Evolutionary conservation across 257 asterid species (phyloP).

Genomic region (Salvia hispanica): DNA sequence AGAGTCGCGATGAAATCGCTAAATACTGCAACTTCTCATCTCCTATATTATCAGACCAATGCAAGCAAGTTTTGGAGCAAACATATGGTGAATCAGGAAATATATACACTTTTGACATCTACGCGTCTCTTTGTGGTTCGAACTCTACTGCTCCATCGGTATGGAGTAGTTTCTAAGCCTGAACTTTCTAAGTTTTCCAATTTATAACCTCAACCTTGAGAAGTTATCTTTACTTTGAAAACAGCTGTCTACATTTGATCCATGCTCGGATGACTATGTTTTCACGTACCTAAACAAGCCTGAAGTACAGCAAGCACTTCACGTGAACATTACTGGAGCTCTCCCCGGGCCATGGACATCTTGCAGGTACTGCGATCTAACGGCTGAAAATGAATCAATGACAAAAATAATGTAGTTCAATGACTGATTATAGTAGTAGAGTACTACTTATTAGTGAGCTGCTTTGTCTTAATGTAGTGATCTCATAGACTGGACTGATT

Average conservation of each 20-base stretch:
- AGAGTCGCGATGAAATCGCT: conserved; percentile 40
- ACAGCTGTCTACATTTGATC: conserved; percentile 48
- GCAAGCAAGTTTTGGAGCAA: neutral
- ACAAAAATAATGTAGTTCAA: no score
- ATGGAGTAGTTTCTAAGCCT: no score
- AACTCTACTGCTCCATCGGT: conserved; percentile 28
- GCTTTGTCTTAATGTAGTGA: conserved; percentile 18
- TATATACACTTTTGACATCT: conserved; percentile 40
- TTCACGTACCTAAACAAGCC: conserved; percentile 44
- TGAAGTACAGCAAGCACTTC: conserved; percentile 49
- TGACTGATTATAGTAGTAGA: no score
- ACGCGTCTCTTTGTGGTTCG: conserved; percentile 49
- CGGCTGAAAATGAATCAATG: no score
- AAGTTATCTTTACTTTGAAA: neutral
- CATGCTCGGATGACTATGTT: conserved; percentile 45
- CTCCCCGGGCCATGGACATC: conserved; percentile 42
- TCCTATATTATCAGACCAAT: conserved; percentile 22
- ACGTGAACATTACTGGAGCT: conserved; percentile 44
- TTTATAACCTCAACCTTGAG: no score
- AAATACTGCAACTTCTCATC: conserved; percentile 47
- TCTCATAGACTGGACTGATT: conserved; percentile 37
- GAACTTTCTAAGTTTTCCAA: no score
- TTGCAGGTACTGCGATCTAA: conserved; percentile 44
- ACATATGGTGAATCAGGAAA: conserved; percentile 24
- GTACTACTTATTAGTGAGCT: no score